Conservation (phyloP, 2,329 filamentous ascomycete genomes). For the Xylariales sp. region DNA sequence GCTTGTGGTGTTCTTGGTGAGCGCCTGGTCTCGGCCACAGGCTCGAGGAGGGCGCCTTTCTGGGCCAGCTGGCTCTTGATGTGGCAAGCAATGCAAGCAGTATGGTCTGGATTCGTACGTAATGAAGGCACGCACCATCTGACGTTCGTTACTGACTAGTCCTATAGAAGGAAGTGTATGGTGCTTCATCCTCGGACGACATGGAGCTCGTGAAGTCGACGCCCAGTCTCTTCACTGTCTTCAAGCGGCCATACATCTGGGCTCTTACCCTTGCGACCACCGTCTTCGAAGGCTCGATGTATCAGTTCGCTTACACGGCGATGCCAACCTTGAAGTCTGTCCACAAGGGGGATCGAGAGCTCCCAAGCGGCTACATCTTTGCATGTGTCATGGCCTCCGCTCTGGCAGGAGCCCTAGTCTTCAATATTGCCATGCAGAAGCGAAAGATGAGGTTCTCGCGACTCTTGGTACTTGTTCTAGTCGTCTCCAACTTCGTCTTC, state of each 20-base stretch:
- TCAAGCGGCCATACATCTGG: constrained; percentile 42
- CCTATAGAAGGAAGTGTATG: constrained; percentile 23
- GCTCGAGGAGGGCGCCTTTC: constrained; percentile 50
- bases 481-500: constrained; percentile 33
- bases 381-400: constrained; percentile 25
- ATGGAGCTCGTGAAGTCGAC: constrained; percentile 8
- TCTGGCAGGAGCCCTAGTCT: constrained; percentile 23
- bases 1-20: constrained; percentile 48
- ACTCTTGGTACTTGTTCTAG: constrained; percentile 27
- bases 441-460: constrained; percentile 28
- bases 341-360: constrained; percentile 24
- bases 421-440: constrained; percentile 27
- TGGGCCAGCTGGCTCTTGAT: constrained; percentile 39
- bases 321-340: constrained; percentile 47
- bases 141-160: neutral
- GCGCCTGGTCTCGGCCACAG: constrained; percentile 40
- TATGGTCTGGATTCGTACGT: constrained; percentile 44
- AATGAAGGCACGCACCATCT: neutral
- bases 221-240: constrained; percentile 18
- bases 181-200: constrained; percentile 10
- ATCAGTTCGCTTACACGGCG: constrained; percentile 61
- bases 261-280: constrained; percentile 48
- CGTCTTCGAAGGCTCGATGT: constrained; percentile 58
- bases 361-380: constrained; percentile 24
- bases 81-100: constrained; percentile 37